phyloP scores from a whole-genome alignment of 352 stramenopile genomes.

The Phytophthora litchii region DNA sequence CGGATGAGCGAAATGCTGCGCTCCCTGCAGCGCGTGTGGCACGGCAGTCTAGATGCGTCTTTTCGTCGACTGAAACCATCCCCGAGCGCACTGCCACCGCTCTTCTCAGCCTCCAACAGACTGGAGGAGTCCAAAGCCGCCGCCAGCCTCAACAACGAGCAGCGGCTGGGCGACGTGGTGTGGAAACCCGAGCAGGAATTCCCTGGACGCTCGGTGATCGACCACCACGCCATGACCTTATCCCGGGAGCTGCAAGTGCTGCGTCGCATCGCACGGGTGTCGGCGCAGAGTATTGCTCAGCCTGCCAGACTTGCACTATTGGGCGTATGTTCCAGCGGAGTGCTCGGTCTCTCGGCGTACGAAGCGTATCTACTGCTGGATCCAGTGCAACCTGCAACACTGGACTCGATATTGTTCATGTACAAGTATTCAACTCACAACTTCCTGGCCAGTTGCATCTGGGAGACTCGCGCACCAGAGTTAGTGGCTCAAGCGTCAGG shows the following conservation, averaged over 20 bases:
- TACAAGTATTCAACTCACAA: slow-evolving; percentile 67
- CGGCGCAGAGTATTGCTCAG: slow-evolving; percentile 52
- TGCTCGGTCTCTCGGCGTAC: slow-evolving; percentile 55
- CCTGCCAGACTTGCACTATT: slow-evolving; percentile 52
- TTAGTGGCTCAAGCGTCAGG: slow-evolving; percentile 52
- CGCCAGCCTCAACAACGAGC: slow-evolving; percentile 26
- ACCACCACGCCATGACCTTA: slow-evolving; percentile 41
- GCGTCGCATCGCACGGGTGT: slow-evolving; percentile 45
- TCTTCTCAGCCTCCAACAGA: slow-evolving; percentile 11
- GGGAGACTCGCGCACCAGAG: slow-evolving; percentile 51
- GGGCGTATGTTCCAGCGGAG: slow-evolving; percentile 48
- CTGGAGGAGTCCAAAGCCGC: slow-evolving; percentile 13
- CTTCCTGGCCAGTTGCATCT: slow-evolving; percentile 70
- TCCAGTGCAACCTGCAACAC: slow-evolving; percentile 25
- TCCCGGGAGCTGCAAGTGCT: slow-evolving; percentile 53
- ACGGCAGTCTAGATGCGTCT: slow-evolving; percentile 13
- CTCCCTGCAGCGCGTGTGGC: slow-evolving; percentile 32
- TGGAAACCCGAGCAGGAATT: slow-evolving; percentile 71
- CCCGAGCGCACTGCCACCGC: neutral
- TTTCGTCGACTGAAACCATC: slow-evolving; percentile 3
- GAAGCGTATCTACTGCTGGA: slow-evolving; percentile 55
- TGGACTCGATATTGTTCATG: slow-evolving; percentile 48
- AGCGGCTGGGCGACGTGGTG: slow-evolving; percentile 55
- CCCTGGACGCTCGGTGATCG: slow-evolving; percentile 46
- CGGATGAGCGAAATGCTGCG: slow-evolving; percentile 25